Percentiles rank a stretch among this genome's conserved stretches.
Evolutionary conservation across 305 asterid species (phyloP).

Genomic region (Plantago lanceolata): DNA sequence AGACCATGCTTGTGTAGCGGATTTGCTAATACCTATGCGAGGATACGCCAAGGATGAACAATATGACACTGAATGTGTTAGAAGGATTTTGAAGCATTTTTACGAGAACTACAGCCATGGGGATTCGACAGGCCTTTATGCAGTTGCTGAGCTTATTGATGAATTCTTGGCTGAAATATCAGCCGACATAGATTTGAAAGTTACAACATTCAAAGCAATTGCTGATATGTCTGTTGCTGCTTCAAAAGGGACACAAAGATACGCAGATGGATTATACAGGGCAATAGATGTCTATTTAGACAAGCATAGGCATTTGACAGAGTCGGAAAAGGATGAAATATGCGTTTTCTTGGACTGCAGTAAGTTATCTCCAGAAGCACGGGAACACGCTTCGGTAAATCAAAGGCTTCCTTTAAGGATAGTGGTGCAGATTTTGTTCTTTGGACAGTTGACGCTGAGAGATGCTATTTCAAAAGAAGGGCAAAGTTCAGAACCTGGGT

Average conservation of each 20-base stretch:
- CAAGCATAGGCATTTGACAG: slow-evolving; percentile 57
- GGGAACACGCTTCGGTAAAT: slow-evolving; percentile 59
- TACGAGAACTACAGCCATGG: slow-evolving; percentile 37
- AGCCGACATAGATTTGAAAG: slow-evolving; percentile 48
- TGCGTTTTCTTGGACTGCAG: slow-evolving; percentile 56
- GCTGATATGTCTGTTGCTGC: slow-evolving; percentile 55
- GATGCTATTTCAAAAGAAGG: slow-evolving; percentile 36
- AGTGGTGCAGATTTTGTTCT: slow-evolving; percentile 63
- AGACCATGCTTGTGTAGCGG: slow-evolving; percentile 46
- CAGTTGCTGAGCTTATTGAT: slow-evolving; percentile 54
- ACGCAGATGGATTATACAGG: slow-evolving; percentile 54
- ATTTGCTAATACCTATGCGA: slow-evolving; percentile 52
- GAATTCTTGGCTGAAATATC: slow-evolving; percentile 62
- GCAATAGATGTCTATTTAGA: slow-evolving; percentile 66
- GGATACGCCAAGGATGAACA: slow-evolving; percentile 50
- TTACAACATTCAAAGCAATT: slow-evolving; percentile 38
- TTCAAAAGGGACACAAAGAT: slow-evolving; percentile 33
- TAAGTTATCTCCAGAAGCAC: slow-evolving; percentile 57
- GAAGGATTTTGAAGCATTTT: slow-evolving; percentile 61
- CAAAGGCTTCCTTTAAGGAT: slow-evolving; percentile 58
- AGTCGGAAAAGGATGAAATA: slow-evolving; percentile 52
- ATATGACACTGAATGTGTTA: slow-evolving; percentile 55
- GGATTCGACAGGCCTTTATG: slow-evolving; percentile 27
- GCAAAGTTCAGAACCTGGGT: slow-evolving; percentile 11
- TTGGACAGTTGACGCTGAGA: slow-evolving; percentile 51